Conservation (phyloP, 202 grass and related monocot genomes). For the Cymbopogon flexuosus region DNA sequence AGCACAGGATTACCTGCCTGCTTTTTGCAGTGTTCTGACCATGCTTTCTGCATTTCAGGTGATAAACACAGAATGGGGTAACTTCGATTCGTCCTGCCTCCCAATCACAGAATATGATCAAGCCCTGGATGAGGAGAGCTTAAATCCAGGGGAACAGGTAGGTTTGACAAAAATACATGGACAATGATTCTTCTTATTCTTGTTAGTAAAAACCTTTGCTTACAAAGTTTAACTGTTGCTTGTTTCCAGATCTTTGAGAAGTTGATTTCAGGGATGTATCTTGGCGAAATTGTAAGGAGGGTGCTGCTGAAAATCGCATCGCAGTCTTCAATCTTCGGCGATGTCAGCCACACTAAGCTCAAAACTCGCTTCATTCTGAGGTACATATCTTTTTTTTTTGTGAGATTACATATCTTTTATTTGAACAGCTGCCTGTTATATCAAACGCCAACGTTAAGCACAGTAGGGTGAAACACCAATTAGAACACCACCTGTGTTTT, state of each 20-base stretch:
- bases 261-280: slow-evolving; percentile 75
- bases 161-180: not conserved
- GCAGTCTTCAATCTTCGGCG: slow-evolving; percentile 48
- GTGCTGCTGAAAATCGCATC: slow-evolving; percentile 62
- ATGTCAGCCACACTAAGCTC: slow-evolving; percentile 42
- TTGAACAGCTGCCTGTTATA: not conserved
- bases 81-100: slow-evolving; percentile 61
- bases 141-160: slow-evolving; percentile 73
- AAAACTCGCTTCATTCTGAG: slow-evolving; percentile 47
- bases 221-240: not conserved
- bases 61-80: slow-evolving; percentile 95
- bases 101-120: slow-evolving; percentile 70
- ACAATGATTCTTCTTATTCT: not conserved
- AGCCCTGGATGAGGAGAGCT: slow-evolving; percentile 73
- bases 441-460: not conserved
- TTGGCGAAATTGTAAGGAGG: slow-evolving; percentile 69
- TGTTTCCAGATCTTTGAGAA: slow-evolving; percentile 81
- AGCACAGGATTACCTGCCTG: not conserved
- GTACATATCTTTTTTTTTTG: slow-evolving; percentile 24
- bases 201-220: not conserved
- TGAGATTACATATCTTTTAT: slow-evolving; percentile 4
- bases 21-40: not conserved
- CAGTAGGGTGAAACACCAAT: not conserved
- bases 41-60: slow-evolving; percentile 36
- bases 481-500: too few species aligned